phyloP scores from a whole-genome alignment of 495 filamentous ascomycete species.

The Echria macrotheca region DNA sequence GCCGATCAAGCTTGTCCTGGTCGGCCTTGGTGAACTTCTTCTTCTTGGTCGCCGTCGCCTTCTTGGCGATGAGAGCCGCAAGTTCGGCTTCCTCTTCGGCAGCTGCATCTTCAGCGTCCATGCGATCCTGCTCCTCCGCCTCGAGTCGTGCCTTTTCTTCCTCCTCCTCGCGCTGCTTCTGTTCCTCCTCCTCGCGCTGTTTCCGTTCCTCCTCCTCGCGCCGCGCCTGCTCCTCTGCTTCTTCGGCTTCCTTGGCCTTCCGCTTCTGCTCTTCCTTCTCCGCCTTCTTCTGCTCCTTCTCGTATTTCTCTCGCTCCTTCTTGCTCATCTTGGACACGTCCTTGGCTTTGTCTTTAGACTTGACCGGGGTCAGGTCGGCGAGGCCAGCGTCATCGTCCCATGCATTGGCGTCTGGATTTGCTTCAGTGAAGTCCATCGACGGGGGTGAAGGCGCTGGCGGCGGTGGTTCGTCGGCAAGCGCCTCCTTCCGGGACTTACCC shows the following conservation, averaged over 20 bases:
- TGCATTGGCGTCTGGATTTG: conserved; percentile 14
- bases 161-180: conserved; percentile 27
- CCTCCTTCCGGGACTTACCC: conserved; percentile 33
- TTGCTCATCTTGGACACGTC: conserved; percentile 26
- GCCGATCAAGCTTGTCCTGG: conserved; percentile 30
- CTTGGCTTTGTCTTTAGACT: conserved; percentile 16
- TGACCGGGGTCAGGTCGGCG: conserved; percentile 2
- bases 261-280: conserved; percentile 35
- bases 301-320: conserved; percentile 28
- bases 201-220: conserved; percentile 29
- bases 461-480: conserved; percentile 19
- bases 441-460: conserved; percentile 21
- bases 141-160: conserved; percentile 28
- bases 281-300: conserved; percentile 30
- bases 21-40: conserved; percentile 31
- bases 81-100: conserved; percentile 35
- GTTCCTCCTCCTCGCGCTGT: conserved; percentile 29
- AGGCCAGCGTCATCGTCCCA: conserved; percentile 14
- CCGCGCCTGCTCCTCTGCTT: conserved; percentile 23
- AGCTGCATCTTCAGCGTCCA: conserved; percentile 26
- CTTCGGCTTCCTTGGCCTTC: conserved; percentile 29
- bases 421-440: conserved; percentile 16
- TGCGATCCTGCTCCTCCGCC: conserved; percentile 33
- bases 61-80: conserved; percentile 27
- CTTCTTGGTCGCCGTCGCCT: conserved; percentile 23